Conservation (phyloP, 495 filamentous ascomycete species). For the Trichoderma reesei region DNA sequence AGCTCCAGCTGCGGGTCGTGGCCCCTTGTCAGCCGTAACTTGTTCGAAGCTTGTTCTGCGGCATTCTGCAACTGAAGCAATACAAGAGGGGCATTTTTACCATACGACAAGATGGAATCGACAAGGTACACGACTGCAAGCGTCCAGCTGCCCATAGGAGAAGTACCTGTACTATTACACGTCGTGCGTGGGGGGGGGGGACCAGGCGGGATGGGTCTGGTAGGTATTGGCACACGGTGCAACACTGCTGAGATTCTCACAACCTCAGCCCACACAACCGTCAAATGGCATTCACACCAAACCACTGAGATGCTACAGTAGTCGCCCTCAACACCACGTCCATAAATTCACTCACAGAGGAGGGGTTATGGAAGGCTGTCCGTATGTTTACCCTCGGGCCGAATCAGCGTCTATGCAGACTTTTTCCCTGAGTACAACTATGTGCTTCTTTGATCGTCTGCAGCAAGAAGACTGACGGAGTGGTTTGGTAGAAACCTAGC, state of each 20-base stretch:
- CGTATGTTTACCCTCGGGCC: neutral
- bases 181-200: too few relatives aligned
- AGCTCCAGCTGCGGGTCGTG: slow-evolving; percentile 8
- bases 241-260: neutral
- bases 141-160: too few relatives aligned
- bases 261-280: slow-evolving; percentile 5
- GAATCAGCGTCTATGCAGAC: neutral
- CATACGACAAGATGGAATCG: neutral
- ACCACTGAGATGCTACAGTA: neutral
- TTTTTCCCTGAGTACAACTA: neutral
- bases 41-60: slow-evolving; percentile 7
- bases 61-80: neutral
- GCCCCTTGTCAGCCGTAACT: slow-evolving; percentile 1
- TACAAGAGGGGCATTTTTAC: neutral
- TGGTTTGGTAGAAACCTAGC: neutral
- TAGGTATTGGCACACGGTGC: neutral
- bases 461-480: neutral
- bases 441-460: neutral
- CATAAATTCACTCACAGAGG: slow-evolving; percentile 8
- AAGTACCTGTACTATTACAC: too few relatives aligned
- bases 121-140: too few relatives aligned
- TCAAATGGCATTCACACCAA: neutral
- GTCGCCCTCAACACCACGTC: neutral
- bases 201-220: too few relatives aligned
- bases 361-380: neutral